These are phyloP conservation scores for Telfairia occidentalis DNA, from an alignment of 331 rosid genomes.

Conservation along the genomic window DNA sequence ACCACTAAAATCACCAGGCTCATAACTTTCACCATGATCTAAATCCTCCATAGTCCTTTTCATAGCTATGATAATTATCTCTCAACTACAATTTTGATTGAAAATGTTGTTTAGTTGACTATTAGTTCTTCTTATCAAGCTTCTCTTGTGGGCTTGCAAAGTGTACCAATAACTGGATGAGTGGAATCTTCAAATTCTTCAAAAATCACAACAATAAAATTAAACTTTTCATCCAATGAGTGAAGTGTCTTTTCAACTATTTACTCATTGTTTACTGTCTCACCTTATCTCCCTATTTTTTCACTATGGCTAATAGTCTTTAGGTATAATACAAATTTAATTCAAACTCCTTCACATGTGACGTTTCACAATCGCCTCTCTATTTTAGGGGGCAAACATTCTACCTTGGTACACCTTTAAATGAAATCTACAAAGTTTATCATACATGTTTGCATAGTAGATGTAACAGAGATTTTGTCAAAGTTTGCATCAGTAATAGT, in stretches of 20 bases:
- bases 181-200: too few relatives aligned
- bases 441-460: neutral
- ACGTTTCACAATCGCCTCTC: neutral
- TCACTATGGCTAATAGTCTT: neutral
- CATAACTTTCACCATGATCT: neutral
- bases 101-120: neutral
- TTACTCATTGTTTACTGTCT: neutral
- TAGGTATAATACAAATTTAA: neutral
- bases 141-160: neutral
- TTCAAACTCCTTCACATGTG: neutral
- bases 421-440: neutral
- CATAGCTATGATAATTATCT: neutral
- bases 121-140: neutral
- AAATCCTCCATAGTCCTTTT: neutral
- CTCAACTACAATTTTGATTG: neutral
- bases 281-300: neutral
- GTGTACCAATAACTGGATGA: neutral
- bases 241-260: neutral
- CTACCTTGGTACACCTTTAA: neutral
- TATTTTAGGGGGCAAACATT: neutral
- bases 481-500: neutral
- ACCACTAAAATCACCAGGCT: neutral
- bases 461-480: neutral
- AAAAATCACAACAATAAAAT: neutral
- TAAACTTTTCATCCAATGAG: neutral